phyloP scores from a whole-genome alignment of 768 basidiomycete species.

The Cystobasidiopsis lactophilus region DNA sequence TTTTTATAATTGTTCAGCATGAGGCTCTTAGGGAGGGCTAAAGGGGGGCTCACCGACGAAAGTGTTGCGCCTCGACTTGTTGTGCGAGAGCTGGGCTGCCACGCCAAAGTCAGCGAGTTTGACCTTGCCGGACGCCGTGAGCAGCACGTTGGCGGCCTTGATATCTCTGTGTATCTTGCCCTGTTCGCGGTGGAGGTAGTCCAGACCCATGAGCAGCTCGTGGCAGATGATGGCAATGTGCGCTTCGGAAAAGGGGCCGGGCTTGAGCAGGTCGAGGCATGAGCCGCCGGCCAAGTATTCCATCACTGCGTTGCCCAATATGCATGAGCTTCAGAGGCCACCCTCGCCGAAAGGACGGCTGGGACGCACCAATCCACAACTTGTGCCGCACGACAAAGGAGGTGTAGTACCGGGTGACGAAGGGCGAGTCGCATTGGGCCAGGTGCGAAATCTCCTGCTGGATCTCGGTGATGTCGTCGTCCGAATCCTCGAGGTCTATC shows the following conservation, averaged over 20 bases:
- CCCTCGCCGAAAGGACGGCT: not conserved
- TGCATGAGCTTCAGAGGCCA: not conserved
- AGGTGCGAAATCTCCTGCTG: slow-evolving; percentile 95
- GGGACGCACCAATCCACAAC: slow-evolving; percentile 55
- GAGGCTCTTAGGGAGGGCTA: not conserved
- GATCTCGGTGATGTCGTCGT: slow-evolving; percentile 96
- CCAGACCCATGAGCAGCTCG: slow-evolving; percentile 74
- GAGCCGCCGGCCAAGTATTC: slow-evolving; percentile 98
- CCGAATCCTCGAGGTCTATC: slow-evolving; percentile 93
- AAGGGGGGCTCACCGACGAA: slow-evolving; percentile 45
- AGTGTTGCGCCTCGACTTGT: slow-evolving; percentile 67
- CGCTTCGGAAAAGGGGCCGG: slow-evolving; percentile 68
- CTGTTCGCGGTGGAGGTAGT: slow-evolving; percentile 84
- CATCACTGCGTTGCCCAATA: too few relatives aligned
- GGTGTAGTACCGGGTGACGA: slow-evolving; percentile 87
- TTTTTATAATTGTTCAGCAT: not conserved
- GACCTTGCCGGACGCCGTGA: slow-evolving; percentile 41
- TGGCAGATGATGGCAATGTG: slow-evolving; percentile 90
- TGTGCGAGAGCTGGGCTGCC: slow-evolving; percentile 74
- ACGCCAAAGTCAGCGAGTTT: slow-evolving; percentile 96
- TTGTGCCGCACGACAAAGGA: slow-evolving; percentile 93
- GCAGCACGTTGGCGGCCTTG: slow-evolving; percentile 30
- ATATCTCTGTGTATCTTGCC: slow-evolving; percentile 90
- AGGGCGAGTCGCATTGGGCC: slow-evolving; percentile 85
- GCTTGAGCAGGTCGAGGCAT: slow-evolving; percentile 85